A percentile compares a stretch with the other conserved stretches of the same genome.
phyloP scores from a whole-genome alignment of 108 stramenopile species.

The Ochromonas danica region DNA sequence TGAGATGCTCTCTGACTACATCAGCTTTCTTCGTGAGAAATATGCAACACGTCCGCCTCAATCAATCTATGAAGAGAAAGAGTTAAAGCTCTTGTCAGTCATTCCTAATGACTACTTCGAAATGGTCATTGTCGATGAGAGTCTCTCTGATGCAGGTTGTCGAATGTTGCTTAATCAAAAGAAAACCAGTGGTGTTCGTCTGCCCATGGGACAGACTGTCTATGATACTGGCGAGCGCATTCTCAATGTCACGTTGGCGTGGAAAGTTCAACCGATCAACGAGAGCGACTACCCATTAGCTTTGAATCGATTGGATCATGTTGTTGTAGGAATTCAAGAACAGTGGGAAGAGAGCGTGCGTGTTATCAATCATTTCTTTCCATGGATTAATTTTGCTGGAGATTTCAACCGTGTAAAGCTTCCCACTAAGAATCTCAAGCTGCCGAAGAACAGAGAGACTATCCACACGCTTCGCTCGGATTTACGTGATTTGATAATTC shows the following conservation, averaged over 20 bases:
- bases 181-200: slow-evolving; percentile 26
- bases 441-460: no score
- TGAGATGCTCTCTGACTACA: slow-evolving; percentile 2
- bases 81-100: slow-evolving; percentile 19
- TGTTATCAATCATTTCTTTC: slow-evolving; percentile 35
- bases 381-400: slow-evolving; percentile 36
- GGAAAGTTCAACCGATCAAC: background rate
- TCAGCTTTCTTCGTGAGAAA: background rate
- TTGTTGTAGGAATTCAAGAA: slow-evolving; percentile 42
- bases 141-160: slow-evolving; percentile 33
- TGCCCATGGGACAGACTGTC: background rate
- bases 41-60: no score
- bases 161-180: slow-evolving; percentile 26
- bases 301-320: background rate
- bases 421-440: no score
- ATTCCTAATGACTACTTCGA: background rate
- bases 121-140: slow-evolving; percentile 31
- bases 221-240: background rate
- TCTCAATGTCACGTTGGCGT: background rate
- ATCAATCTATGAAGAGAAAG: no score
- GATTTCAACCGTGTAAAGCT: no score
- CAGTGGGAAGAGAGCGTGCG: slow-evolving; percentile 36
- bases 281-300: slow-evolving; percentile 32
- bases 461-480: no score
- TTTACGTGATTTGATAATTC: no score